These are phyloP conservation scores for Fraxinus sp. DNA, from an alignment of 305 asterid species.

Conservation along the genomic window DNA sequence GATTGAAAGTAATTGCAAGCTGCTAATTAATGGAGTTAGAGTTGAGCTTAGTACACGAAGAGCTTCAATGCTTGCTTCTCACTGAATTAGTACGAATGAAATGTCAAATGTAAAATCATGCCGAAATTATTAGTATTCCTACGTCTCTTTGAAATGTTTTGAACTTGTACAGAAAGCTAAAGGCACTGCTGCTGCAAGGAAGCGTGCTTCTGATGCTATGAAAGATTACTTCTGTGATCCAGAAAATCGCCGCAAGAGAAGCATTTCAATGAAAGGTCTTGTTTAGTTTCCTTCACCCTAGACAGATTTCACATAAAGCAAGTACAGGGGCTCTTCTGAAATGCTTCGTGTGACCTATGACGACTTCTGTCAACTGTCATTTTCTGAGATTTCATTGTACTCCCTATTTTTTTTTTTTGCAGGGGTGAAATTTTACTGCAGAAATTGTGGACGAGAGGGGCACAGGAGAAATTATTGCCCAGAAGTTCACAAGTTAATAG, in stretches of 20 bases:
- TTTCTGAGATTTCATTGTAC: not conserved
- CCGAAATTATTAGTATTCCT: not conserved
- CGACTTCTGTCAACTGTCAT: not conserved
- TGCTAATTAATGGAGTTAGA: not conserved
- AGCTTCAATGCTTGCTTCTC: not conserved
- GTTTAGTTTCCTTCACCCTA: not conserved
- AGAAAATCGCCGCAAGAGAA: constrained; percentile 83
- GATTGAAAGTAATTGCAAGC: not conserved
- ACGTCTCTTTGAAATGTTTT: not conserved
- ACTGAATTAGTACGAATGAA: not conserved
- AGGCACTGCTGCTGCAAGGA: constrained; percentile 82
- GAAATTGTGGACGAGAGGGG: constrained; percentile 76
- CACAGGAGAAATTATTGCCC: constrained; percentile 86
- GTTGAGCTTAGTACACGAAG: not conserved
- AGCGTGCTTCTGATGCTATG: constrained; percentile 84
- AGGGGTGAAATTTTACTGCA: constrained; percentile 73
- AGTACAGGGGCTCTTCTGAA: not conserved
- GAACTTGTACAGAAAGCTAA: constrained; percentile 54
- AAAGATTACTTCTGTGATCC: constrained; percentile 73
- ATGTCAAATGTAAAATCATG: not conserved
- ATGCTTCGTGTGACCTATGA: not conserved
- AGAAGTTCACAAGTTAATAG: constrained; percentile 36
- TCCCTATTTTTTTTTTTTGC: constrained; percentile 11
- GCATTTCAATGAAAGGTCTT: constrained; percentile 82
- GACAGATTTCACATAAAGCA: not conserved